phyloP scores from a whole-genome alignment of 495 filamentous ascomycete species.

The Aspergillus conjunctus region DNA sequence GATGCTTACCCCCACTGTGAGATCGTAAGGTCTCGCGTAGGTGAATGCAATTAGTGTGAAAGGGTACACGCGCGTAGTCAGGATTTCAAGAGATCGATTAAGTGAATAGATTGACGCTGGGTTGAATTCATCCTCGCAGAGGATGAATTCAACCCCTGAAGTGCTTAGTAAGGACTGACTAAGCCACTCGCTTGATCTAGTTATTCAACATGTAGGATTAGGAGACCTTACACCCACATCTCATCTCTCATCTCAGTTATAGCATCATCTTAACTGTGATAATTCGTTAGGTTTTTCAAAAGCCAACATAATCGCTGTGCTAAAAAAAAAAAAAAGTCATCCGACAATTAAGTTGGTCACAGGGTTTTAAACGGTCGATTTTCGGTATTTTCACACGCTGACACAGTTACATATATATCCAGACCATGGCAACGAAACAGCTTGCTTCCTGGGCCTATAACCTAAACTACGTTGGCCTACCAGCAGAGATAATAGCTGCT shows the following conservation, averaged over 20 bases:
- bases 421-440: conserved; percentile 1
- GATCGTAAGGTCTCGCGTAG: too few relatives aligned
- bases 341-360: not conserved
- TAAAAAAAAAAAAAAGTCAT: not conserved
- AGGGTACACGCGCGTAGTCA: too few relatives aligned
- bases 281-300: not conserved
- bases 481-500: conserved; percentile 4
- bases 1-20: too few relatives aligned
- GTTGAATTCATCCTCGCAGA: too few relatives aligned
- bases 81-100: too few relatives aligned
- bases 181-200: too few relatives aligned
- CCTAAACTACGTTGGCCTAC: not conserved
- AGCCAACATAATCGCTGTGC: not conserved
- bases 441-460: conserved; percentile 4
- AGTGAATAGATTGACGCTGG: too few relatives aligned
- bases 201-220: too few relatives aligned
- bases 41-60: too few relatives aligned
- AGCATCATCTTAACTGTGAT: not conserved
- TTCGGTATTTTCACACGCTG: not conserved
- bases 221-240: not conserved
- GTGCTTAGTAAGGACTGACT: too few relatives aligned
- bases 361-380: not conserved
- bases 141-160: not conserved
- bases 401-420: not conserved
- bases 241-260: not conserved